Base-by-base conservation (phyloP, 129 eudicot species). In the Artemisia annua region DNA sequence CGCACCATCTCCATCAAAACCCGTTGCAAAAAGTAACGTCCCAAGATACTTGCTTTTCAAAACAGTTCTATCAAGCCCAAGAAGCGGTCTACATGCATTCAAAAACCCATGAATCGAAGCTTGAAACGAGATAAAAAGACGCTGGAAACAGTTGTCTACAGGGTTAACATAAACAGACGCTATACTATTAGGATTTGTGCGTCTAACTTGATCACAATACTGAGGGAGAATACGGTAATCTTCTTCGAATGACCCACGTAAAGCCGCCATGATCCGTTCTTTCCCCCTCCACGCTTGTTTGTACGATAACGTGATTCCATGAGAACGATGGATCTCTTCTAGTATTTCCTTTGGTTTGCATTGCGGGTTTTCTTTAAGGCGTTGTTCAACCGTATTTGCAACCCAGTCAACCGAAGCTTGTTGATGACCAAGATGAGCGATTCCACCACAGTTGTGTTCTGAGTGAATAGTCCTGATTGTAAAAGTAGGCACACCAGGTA, bases 281-380 rank as follows among this genome's bases (percentile, higher is more conserved):
- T 91, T 91, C 3, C 97, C 97, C 63, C 97, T 80, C 97, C 97
- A 91, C 12, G 97, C 97, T 78, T 91, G 97, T 75, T 91, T 91
- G 80, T 91, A 91, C 11, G 97, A 91, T 72, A 91, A 76, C 0
- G 97, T 88, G 50, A 91, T 91, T 11, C 97, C 97, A 44, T 91
- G 97, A 70, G 79, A 83, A 18, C 95, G 89, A 35, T 91, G 97
- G 46, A 91, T 91, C 77, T 91, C 97, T 72, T 91, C 97, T 35
- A 91, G 81, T 53, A 91, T 87, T 79, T 91, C 97, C 61, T 91
- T 91, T 15, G 97, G 97, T 83, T 91, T 91, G 77, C 78, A 91
- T 55, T 91, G 86, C 3, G 97, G 97, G 63, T 91, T 91, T 79
- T 91, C 95, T 72, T 80, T 83, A 1, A 91, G 86, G 48, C 79